Percentiles rank a stretch among this genome's conserved stretches.
Evolutionary conservation across 345 rosid genomes (phyloP).

Genomic region (Cardamine occulta): DNA sequence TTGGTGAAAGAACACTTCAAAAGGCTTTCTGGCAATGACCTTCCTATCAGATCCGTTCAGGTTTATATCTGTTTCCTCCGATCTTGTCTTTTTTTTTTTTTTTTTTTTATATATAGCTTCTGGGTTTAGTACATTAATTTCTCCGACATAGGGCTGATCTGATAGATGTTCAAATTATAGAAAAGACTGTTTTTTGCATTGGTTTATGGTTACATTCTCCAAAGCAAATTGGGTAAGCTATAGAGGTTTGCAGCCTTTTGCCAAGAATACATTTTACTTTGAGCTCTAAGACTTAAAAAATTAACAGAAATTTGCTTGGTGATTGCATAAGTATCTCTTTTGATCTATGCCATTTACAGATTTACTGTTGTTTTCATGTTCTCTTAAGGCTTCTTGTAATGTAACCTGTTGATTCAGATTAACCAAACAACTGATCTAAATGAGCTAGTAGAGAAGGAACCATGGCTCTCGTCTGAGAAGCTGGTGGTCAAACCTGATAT

Average conservation of each 20-base stretch:
- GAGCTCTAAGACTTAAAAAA: too few species aligned
- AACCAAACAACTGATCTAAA: constrained; percentile 72
- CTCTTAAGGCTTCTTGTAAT: background rate
- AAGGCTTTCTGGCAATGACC: constrained; percentile 69
- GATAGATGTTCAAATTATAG: too few species aligned
- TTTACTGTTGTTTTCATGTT: background rate
- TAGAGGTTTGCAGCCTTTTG: too few species aligned
- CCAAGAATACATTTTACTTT: too few species aligned
- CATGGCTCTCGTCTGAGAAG: constrained; percentile 84
- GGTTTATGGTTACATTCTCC: too few species aligned
- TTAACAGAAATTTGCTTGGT: too few species aligned
- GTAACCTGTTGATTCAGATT: constrained; percentile 57
- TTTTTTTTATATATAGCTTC: too few species aligned
- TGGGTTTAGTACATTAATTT: too few species aligned
- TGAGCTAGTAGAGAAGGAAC: constrained; percentile 74
- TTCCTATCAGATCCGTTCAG: constrained; percentile 89
- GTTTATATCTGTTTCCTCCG: constrained; percentile 42
- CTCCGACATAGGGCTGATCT: too few species aligned
- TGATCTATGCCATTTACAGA: background rate
- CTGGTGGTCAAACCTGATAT: constrained; percentile 97
- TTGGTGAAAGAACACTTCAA: constrained; percentile 90
- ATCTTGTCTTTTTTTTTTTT: background rate
- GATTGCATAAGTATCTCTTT: background rate
- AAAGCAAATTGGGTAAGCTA: too few species aligned
- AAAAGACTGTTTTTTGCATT: too few species aligned